Percentiles rank a stretch among this genome's conserved stretches.
Conservation (phyloP, 345 rosid species). For the Psidium friedrichsthalianum region DNA sequence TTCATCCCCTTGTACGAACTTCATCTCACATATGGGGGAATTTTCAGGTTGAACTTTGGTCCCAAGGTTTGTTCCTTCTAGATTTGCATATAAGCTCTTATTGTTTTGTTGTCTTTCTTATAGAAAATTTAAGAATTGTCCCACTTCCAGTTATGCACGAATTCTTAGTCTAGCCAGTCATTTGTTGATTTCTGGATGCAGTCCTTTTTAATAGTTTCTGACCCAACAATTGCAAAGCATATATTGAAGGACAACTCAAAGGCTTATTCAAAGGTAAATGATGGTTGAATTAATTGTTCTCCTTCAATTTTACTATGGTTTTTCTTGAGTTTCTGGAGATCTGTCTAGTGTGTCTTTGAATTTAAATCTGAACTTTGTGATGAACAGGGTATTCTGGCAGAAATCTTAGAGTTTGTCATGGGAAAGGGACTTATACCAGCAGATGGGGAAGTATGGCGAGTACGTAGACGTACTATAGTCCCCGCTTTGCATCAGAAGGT, state of each 20-base stretch:
- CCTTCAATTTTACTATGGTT: neutral
- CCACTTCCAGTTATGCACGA: neutral
- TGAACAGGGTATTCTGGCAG: slow-evolving; percentile 80
- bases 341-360: neutral
- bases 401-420: slow-evolving; percentile 95
- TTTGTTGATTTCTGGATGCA: slow-evolving; percentile 21
- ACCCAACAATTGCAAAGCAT: slow-evolving; percentile 87
- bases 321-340: neutral
- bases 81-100: neutral
- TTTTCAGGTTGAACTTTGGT: slow-evolving; percentile 83
- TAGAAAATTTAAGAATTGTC: neutral
- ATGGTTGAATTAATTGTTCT: neutral
- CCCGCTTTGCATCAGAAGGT: slow-evolving; percentile 96
- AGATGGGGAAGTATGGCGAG: slow-evolving; percentile 93
- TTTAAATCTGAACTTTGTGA: slow-evolving; percentile 5
- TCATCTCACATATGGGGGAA: slow-evolving; percentile 88
- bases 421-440: slow-evolving; percentile 97
- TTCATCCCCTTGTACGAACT: slow-evolving; percentile 87
- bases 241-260: slow-evolving; percentile 77
- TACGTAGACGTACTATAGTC: slow-evolving; percentile 83
- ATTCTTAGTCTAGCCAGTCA: neutral
- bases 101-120: neutral
- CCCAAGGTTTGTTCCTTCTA: slow-evolving; percentile 61
- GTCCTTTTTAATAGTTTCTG: slow-evolving; percentile 89
- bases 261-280: slow-evolving; percentile 72